phyloP scores from a whole-genome alignment of 805 yeast species.

The Cyberlindnera lachancei region DNA sequence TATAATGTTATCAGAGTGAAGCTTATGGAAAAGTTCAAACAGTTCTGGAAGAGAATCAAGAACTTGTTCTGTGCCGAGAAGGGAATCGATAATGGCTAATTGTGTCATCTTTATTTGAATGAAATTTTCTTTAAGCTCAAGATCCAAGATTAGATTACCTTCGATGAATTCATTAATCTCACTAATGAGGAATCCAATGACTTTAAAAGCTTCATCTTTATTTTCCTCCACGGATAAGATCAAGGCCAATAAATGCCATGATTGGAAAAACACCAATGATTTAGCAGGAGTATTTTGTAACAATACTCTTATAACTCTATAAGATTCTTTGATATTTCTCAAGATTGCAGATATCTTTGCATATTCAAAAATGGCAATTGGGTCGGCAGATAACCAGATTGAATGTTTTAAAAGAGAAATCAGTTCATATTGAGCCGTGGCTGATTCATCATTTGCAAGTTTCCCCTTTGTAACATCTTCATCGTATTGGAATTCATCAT shows the following conservation, averaged over 20 bases:
- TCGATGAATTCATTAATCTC: conserved; percentile 29
- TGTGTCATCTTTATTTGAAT: conserved; percentile 71
- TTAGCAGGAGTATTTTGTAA: conserved; percentile 25
- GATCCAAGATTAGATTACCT: conserved; percentile 6
- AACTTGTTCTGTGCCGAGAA: conserved; percentile 50
- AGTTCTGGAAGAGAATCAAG: conserved; percentile 61
- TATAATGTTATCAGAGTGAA: conserved; percentile 31
- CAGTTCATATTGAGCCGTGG: too few species aligned
- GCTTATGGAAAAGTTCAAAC: conserved; percentile 46
- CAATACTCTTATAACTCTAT: conserved; percentile 37
- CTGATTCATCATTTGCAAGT: conserved; percentile 4
- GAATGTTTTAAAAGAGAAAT: conserved; percentile 15
- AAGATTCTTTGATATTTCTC: conserved; percentile 35
- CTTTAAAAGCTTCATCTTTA: conserved; percentile 45
- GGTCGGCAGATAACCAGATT: conserved; percentile 8
- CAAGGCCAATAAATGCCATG: conserved; percentile 62
- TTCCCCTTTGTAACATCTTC: background rate
- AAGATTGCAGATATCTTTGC: conserved; percentile 40
- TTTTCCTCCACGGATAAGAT: conserved; percentile 57
- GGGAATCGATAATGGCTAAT: conserved; percentile 57
- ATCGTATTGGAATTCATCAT: conserved; percentile 7
- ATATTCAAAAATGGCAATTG: conserved; percentile 30
- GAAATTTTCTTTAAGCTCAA: conserved; percentile 25
- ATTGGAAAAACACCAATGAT: conserved; percentile 42
- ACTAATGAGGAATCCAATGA: conserved; percentile 41